Base-by-base conservation (phyloP, 176 grass and related monocot genomes). In the Chrysopogon serrulatus region DNA sequence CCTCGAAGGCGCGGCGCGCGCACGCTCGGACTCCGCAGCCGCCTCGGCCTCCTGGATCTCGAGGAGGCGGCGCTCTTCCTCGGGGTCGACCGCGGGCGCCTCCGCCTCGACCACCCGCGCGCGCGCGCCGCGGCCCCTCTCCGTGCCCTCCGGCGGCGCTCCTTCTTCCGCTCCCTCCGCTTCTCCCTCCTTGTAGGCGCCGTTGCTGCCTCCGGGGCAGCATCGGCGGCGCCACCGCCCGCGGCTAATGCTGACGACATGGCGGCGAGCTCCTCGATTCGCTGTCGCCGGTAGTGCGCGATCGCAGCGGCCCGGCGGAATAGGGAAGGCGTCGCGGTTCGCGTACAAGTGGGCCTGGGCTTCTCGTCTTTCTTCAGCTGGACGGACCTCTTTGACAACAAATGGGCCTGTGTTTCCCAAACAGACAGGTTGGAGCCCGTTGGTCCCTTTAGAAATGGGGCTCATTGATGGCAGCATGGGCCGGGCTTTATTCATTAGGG, bases 1-100 rank as follows among this genome's bases (percentile, higher is more conserved):
- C 93, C 86, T 99, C 96, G 73, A 94, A 96, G 51, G 72, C 79
- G 12, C 18, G 78, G 31, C 83, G 88, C 83, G 88, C 67, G 91
- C 93, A 26, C 80, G 86, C 81, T 94, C 87, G 19, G 89, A 88
- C 53, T 81, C 78, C 44, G 76, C 90, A 8, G 75, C 60, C 3
- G 85, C 84, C 89, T 95, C 89, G 77, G 92, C 85, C 80, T 89
- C 79, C 79, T 89, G 83, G 39, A 74, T 61, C 77, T 82, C 74
- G 4, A 77, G 74, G 39, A 94, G 69, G 48, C 83, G 88, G 1
- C 71, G 79, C 81, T 93, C 87, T 74, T 96, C 96, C 76, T 96
- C 93, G 4, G 91, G 91, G 47, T 99, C 91, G 14, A 39, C 65
- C 27, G 75, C 36, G 76, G 56, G 59, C 40, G 83, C 86, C 77